These are phyloP conservation scores for Arthonia radiata DNA, from an alignment of 495 filamentous ascomycete genomes.

Conservation along the genomic window DNA sequence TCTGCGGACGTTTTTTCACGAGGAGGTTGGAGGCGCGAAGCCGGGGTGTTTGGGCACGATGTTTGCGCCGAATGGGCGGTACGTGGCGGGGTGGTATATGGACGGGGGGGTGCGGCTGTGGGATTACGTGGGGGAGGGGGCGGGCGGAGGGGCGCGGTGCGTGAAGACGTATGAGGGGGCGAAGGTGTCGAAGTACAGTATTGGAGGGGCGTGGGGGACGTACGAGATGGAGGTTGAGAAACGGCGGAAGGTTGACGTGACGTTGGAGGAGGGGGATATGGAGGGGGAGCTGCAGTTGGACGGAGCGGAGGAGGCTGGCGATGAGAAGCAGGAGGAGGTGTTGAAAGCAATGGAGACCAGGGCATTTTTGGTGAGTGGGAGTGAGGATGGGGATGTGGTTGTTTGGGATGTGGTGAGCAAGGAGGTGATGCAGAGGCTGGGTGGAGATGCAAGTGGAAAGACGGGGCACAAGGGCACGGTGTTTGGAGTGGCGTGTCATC, in stretches of 20 bases:
- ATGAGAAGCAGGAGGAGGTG: conserved; percentile 2
- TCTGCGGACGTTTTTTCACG: conserved; percentile 78
- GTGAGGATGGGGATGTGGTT: conserved; percentile 64
- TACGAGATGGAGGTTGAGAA: conserved; percentile 13
- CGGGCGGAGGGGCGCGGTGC: too few relatives aligned
- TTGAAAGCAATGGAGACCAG: conserved; percentile 9
- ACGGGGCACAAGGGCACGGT: conserved; percentile 56
- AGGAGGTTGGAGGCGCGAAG: too few relatives aligned
- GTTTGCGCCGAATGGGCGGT: conserved; percentile 84
- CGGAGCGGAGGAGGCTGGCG: conserved; percentile 1
- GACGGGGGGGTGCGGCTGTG: conserved; percentile 77
- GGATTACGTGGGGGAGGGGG: conserved; percentile 80
- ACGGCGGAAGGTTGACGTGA: conserved; percentile 4
- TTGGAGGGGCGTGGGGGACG: conserved; percentile 56
- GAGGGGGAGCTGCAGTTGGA: conserved; percentile 1
- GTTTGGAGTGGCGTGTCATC: conserved; percentile 51
- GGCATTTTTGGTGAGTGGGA: conserved; percentile 55
- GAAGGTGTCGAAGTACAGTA: conserved; percentile 55
- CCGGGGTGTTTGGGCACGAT: conserved; percentile 71
- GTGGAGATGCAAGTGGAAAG: too few relatives aligned
- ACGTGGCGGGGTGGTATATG: conserved; percentile 72
- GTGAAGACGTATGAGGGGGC: conserved; percentile 97
- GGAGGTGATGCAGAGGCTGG: conserved; percentile 44
- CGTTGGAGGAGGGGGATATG: conserved; percentile 12
- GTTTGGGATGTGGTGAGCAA: conserved; percentile 82